These are phyloP conservation scores for Jaminaea rosea DNA, from an alignment of 1,284 basidiomycete species.

Conservation along the genomic window DNA sequence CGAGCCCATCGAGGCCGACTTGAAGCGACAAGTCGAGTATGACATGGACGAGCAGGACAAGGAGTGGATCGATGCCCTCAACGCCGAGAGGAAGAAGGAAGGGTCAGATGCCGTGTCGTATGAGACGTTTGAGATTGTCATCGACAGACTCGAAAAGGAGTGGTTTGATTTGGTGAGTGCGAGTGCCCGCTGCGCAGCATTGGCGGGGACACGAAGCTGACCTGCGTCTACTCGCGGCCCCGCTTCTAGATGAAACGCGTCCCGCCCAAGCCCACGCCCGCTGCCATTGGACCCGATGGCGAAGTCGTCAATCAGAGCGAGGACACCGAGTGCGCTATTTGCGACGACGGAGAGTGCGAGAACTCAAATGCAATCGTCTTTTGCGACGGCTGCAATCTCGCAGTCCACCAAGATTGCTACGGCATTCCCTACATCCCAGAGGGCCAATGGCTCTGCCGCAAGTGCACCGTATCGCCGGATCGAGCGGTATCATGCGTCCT, in stretches of 20 bases:
- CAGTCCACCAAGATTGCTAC: conserved; percentile 99
- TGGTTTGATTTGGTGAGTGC: conserved; percentile 85
- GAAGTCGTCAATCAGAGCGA: conserved; percentile 28
- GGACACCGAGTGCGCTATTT: conserved; percentile 76
- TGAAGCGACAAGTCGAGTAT: conserved; percentile 90
- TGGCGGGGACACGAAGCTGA: too few species aligned
- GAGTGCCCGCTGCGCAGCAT: too few species aligned
- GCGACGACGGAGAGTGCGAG: conserved; percentile 96
- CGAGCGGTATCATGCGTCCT: conserved; percentile 85
- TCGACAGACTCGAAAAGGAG: conserved; percentile 96
- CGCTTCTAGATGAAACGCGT: conserved; percentile 25
- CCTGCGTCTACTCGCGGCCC: neutral
- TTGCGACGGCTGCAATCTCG: conserved; percentile 97
- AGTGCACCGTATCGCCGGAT: conserved; percentile 96
- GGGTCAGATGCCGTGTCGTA: conserved; percentile 58
- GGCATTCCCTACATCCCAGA: conserved; percentile 99
- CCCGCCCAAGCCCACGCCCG: conserved; percentile 20
- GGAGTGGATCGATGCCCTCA: conserved; percentile 85
- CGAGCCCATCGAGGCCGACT: conserved; percentile 85
- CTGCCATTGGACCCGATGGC: conserved; percentile 14
- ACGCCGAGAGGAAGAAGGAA: conserved; percentile 70
- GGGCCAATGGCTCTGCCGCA: conserved; percentile 97
- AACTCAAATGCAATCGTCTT: conserved; percentile 99
- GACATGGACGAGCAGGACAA: conserved; percentile 99
- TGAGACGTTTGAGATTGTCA: conserved; percentile 88